Conservation (phyloP, 1,284 basidiomycete species). For the Bjerkandera adusta region DNA sequence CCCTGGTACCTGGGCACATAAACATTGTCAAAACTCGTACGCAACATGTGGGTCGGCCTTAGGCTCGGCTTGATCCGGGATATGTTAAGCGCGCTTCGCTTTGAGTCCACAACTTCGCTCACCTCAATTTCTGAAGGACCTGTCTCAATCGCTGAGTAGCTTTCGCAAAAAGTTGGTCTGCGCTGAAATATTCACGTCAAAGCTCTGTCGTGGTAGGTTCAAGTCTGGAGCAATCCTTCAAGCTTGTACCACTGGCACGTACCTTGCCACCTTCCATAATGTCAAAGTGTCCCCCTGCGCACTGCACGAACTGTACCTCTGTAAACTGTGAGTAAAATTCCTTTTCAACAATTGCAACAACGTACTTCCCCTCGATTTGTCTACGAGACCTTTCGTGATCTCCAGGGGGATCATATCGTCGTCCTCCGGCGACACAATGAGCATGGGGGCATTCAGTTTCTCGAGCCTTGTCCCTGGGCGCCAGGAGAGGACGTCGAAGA, state of each 20-base stretch:
- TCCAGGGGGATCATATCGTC: slow-evolving; percentile 20
- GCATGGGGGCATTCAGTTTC: slow-evolving; percentile 11
- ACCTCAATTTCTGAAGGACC: too few species aligned
- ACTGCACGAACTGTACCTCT: background rate
- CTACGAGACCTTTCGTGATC: slow-evolving; percentile 14
- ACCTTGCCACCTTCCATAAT: slow-evolving; percentile 8
- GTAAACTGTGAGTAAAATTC: background rate
- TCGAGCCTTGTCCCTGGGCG: slow-evolving; percentile 17
- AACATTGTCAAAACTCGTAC: too few species aligned
- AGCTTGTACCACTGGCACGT: too few species aligned
- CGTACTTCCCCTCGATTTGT: slow-evolving; percentile 7
- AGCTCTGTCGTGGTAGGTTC: background rate
- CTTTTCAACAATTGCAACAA: background rate
- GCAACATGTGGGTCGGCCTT: too few species aligned
- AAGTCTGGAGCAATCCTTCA: background rate
- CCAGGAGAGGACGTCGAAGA: slow-evolving; percentile 17
- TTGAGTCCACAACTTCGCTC: too few species aligned
- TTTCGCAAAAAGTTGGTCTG: background rate
- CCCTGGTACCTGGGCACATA: too few species aligned
- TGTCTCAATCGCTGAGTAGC: too few species aligned
- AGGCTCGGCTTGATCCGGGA: too few species aligned
- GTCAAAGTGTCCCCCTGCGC: slow-evolving; percentile 1
- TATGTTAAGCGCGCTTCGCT: too few species aligned
- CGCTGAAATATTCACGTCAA: background rate
- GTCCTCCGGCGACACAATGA: slow-evolving; percentile 17